Evolutionary conservation across 202 grass and related monocot genomes (phyloP).

Genomic region (Brachypodium distachyon): DNA sequence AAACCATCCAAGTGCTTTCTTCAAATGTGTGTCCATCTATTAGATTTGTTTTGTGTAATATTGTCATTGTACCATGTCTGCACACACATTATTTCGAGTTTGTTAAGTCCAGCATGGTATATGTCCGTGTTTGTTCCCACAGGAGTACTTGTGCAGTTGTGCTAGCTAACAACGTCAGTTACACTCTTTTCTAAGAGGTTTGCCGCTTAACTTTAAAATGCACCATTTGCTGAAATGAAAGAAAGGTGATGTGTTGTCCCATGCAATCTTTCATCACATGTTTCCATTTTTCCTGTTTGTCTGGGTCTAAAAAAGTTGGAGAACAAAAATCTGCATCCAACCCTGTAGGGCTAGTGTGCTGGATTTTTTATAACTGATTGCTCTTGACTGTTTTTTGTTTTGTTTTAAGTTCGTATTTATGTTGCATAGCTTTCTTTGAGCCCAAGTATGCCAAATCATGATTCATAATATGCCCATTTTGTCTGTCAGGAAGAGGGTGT

Average conservation of each 20-base stretch:
- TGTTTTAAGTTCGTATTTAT: neutral
- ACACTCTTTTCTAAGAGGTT: neutral
- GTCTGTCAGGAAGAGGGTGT: slow-evolving; percentile 65
- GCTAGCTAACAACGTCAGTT: neutral
- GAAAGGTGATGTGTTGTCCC: neutral
- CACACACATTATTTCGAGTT: neutral
- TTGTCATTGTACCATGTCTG: neutral
- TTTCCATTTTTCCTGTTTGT: neutral
- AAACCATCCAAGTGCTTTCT: neutral
- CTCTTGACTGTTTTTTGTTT: neutral
- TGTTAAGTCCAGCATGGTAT: neutral
- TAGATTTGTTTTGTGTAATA: neutral
- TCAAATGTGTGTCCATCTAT: neutral
- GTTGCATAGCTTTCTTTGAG: neutral
- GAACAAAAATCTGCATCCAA: neutral
- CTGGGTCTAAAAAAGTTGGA: neutral
- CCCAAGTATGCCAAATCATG: neutral
- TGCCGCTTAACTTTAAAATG: neutral
- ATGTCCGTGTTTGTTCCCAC: neutral
- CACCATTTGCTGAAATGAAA: neutral
- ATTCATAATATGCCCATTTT: neutral
- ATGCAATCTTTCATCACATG: neutral
- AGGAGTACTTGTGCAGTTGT: neutral
- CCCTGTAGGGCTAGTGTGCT: neutral
- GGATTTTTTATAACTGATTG: neutral